A percentile compares a stretch with the other conserved stretches of the same genome.
These are phyloP conservation scores for Elsinoe necatrix DNA, from an alignment of 2,329 filamentous ascomycete species.

Conservation along the genomic window DNA sequence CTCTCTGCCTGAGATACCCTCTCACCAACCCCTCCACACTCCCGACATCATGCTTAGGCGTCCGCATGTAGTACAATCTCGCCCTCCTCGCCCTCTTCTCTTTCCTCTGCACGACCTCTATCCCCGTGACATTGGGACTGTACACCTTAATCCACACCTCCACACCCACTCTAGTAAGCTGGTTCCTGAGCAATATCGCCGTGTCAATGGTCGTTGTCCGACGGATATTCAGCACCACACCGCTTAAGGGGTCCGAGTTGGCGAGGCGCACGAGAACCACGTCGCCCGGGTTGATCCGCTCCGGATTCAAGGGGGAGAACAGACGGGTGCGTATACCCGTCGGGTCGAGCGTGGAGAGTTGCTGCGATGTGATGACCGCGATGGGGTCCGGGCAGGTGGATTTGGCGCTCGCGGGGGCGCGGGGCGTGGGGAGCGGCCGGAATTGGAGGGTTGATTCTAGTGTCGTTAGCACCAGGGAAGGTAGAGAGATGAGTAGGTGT, in stretches of 20 bases:
- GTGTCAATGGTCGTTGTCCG: slow-evolving; percentile 69
- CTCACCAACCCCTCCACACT: slow-evolving; percentile 73
- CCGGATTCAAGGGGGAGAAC: slow-evolving; percentile 68
- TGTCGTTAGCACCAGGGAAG: background rate
- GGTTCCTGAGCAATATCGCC: slow-evolving; percentile 74
- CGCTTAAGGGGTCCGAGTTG: slow-evolving; percentile 80
- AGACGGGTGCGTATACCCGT: slow-evolving; percentile 72
- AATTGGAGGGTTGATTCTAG: slow-evolving; percentile 20
- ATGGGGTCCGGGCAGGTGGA: slow-evolving; percentile 59
- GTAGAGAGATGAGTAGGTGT: no score
- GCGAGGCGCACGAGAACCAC: slow-evolving; percentile 82
- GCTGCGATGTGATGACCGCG: slow-evolving; percentile 54
- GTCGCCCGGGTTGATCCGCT: slow-evolving; percentile 76
- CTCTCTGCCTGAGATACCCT: slow-evolving; percentile 51
- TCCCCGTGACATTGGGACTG: slow-evolving; percentile 76
- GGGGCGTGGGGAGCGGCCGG: slow-evolving; percentile 29
- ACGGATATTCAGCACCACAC: slow-evolving; percentile 79
- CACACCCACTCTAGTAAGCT: slow-evolving; percentile 76
- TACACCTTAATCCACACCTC: slow-evolving; percentile 99
- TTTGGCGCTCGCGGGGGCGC: slow-evolving; percentile 47
- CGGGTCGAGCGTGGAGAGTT: slow-evolving; percentile 71
- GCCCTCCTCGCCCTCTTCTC: slow-evolving; percentile 80
- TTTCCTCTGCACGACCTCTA: slow-evolving; percentile 85
- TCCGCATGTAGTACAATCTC: slow-evolving; percentile 81
- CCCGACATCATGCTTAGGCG: slow-evolving; percentile 79